Conservation (phyloP, 352 stramenopile genomes). For the Globisporangium paddicum region DNA sequence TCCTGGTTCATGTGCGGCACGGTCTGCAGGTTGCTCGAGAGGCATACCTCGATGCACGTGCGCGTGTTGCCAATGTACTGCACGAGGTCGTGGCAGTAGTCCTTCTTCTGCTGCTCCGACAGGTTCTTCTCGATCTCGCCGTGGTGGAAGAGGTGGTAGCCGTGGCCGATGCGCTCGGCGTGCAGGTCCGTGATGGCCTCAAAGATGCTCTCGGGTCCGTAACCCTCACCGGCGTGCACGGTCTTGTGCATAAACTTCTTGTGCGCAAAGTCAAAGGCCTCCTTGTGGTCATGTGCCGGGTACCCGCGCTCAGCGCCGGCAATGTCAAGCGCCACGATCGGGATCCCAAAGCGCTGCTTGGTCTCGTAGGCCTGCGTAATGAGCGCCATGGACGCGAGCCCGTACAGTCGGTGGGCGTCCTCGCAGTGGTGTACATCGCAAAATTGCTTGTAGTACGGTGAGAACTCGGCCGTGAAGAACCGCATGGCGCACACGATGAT, state of each 20-base stretch:
- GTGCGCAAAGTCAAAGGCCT: slow-evolving; percentile 82
- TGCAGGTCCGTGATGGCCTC: slow-evolving; percentile 83
- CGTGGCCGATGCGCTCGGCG: slow-evolving; percentile 83
- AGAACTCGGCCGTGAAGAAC: slow-evolving; percentile 78
- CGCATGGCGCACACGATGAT: slow-evolving; percentile 90
- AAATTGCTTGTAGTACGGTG: slow-evolving; percentile 83
- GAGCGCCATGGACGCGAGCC: slow-evolving; percentile 76
- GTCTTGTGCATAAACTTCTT: slow-evolving; percentile 89
- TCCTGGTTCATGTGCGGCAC: slow-evolving; percentile 71
- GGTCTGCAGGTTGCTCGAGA: slow-evolving; percentile 88
- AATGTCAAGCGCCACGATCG: slow-evolving; percentile 86
- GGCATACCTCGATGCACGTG: slow-evolving; percentile 83
- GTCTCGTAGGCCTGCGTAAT: slow-evolving; percentile 76
- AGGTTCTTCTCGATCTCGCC: slow-evolving; percentile 67
- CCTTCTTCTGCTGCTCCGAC: slow-evolving; percentile 34
- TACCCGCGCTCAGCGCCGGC: slow-evolving; percentile 77
- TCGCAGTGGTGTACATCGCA: slow-evolving; percentile 76
- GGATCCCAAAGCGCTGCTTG: slow-evolving; percentile 56
- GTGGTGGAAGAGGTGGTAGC: slow-evolving; percentile 78
- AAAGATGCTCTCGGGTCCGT: slow-evolving; percentile 86
- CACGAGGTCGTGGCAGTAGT: slow-evolving; percentile 79
- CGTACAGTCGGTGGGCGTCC: slow-evolving; percentile 69
- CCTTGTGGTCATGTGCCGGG: slow-evolving; percentile 71
- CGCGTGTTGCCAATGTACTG: slow-evolving; percentile 79
- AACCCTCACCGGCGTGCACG: slow-evolving; percentile 84